Conservation (phyloP, 2,329 filamentous ascomycete species). For the Ampelomyces quisqualis region DNA sequence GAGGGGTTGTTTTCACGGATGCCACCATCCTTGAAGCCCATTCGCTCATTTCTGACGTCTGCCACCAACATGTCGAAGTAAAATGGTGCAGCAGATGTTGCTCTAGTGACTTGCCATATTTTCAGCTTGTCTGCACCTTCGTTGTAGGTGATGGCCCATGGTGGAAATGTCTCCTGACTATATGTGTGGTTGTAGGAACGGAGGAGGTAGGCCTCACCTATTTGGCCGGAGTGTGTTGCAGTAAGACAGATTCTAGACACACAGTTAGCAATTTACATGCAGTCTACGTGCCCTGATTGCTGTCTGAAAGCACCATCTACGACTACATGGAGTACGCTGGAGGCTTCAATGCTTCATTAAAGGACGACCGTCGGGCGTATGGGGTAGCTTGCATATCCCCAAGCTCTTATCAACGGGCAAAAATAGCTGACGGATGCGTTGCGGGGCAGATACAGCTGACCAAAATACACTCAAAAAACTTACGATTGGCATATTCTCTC, state of each 20-base stretch:
- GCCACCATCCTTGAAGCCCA: conserved; percentile 53
- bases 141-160: conserved; percentile 53
- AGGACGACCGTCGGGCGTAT: too few species aligned
- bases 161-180: conserved; percentile 41
- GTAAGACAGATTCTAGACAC: conserved; percentile 48
- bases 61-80: conserved; percentile 54
- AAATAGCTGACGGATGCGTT: too few species aligned
- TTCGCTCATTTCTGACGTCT: conserved; percentile 40
- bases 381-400: too few species aligned
- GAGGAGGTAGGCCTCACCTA: conserved; percentile 52
- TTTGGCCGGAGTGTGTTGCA: conserved; percentile 50
- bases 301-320: too few species aligned
- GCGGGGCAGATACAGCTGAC: too few species aligned
- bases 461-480: conserved; percentile 18
- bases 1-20: conserved; percentile 55
- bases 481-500: conserved; percentile 44
- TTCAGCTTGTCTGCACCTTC: conserved; percentile 49
- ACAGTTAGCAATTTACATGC: not conserved
- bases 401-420: too few species aligned
- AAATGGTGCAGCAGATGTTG: conserved; percentile 56
- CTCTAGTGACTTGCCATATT: conserved; percentile 56
- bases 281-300: too few species aligned
- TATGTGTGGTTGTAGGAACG: conserved; percentile 53
- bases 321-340: too few species aligned
- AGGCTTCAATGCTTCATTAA: too few species aligned